These are phyloP conservation scores for Sphaceloma murrayae DNA, from an alignment of 2,329 filamentous ascomycete genomes.

Conservation along the genomic window DNA sequence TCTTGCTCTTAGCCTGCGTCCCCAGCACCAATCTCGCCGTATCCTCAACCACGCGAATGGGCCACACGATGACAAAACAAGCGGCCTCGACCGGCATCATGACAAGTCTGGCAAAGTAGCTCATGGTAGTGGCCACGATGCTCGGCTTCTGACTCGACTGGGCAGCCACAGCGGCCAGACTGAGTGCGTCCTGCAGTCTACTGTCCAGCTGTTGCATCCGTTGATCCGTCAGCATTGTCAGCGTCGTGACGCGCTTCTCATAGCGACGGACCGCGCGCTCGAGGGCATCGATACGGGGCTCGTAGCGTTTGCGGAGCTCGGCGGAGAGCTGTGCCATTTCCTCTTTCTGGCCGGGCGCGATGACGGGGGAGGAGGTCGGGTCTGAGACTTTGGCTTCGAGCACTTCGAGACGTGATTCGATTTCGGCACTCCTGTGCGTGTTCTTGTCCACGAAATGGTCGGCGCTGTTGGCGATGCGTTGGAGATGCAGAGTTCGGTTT, in stretches of 20 bases:
- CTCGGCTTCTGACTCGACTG: constrained; percentile 28
- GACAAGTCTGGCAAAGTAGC: constrained; percentile 14
- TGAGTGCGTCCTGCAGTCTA: constrained; percentile 65
- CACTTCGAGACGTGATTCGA: constrained; percentile 25
- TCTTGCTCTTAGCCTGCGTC: constrained; percentile 9
- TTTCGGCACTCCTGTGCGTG: constrained; percentile 19
- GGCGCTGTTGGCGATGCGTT: constrained; percentile 51
- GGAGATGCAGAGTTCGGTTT: constrained; percentile 68
- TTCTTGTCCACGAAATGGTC: constrained; percentile 21
- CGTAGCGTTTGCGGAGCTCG: constrained; percentile 56
- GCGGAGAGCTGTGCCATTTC: constrained; percentile 30
- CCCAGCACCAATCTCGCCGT: constrained; percentile 9
- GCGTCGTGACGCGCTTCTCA: constrained; percentile 74
- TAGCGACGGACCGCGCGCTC: constrained; percentile 83
- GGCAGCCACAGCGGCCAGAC: constrained; percentile 68
- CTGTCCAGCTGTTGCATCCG: constrained; percentile 62
- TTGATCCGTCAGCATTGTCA: constrained; percentile 66
- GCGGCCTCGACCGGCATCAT: constrained; percentile 14
- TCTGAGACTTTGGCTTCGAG: constrained; percentile 27
- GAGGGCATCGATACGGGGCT: constrained; percentile 76
- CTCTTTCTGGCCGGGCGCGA: constrained; percentile 25
- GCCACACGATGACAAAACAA: constrained; percentile 11
- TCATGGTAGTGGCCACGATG: constrained; percentile 20
- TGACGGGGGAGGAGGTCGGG: constrained; percentile 23
- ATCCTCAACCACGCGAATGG: constrained; percentile 12